Evolutionary conservation across 1,139 yeast species (phyloP).

Genomic region (Candida anutae): DNA sequence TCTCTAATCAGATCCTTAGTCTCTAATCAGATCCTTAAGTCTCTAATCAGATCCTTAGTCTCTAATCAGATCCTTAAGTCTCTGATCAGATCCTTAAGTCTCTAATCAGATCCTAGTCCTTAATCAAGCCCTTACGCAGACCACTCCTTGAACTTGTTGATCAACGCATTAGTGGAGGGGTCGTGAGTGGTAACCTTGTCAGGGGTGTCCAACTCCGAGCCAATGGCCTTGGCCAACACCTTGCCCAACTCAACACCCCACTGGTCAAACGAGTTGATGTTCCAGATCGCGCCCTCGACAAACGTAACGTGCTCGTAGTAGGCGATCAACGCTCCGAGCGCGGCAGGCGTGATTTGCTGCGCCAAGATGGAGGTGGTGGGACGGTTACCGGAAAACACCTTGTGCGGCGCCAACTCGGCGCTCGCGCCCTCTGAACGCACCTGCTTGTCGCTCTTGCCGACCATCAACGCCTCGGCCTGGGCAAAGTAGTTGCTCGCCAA

Average conservation of each 20-base stretch:
- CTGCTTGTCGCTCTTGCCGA: conserved; percentile 81
- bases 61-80: too few relatives aligned
- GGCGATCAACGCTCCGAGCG: conserved; percentile 92
- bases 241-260: conserved; percentile 99
- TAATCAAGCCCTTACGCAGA: too few relatives aligned
- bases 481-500: conserved; percentile 97
- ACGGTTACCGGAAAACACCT: conserved; percentile 94
- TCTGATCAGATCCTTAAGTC: too few relatives aligned
- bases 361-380: conserved; percentile 97
- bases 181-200: conserved; percentile 63
- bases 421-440: conserved; percentile 88
- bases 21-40: too few relatives aligned
- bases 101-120: too few relatives aligned
- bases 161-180: conserved; percentile 82
- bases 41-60: too few relatives aligned
- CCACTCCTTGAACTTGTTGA: conserved; percentile 94
- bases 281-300: conserved; percentile 98
- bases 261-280: conserved; percentile 98
- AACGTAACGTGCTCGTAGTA: conserved; percentile 96
- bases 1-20: too few relatives aligned
- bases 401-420: conserved; percentile 85
- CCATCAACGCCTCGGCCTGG: conserved; percentile 96
- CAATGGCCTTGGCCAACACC: conserved; percentile 92
- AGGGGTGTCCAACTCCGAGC: conserved; percentile 64
- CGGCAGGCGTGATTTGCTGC: conserved; percentile 91